phyloP scores from a whole-genome alignment of 2,329 filamentous ascomycete species.

The Colletotrichum tropicale region DNA sequence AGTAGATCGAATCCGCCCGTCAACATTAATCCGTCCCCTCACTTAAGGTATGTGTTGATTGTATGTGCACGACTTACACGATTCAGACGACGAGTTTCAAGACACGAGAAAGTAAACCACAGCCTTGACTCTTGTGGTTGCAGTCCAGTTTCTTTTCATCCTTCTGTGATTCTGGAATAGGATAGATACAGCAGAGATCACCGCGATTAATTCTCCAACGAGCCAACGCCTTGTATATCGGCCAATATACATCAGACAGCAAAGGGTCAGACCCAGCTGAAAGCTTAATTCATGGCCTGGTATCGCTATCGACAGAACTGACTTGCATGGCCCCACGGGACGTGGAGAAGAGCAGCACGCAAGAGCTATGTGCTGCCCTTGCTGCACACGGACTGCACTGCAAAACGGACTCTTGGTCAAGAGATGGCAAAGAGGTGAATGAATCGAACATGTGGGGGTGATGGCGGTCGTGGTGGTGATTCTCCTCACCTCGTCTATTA shows the following conservation, averaged over 20 bases:
- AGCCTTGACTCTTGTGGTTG: background rate
- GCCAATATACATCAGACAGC: background rate
- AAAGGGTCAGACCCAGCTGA: background rate
- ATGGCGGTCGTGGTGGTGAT: background rate
- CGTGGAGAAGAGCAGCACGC: background rate
- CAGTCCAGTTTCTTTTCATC: background rate
- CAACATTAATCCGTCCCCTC: background rate
- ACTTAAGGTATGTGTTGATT: background rate
- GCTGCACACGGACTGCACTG: background rate
- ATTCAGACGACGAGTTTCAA: background rate
- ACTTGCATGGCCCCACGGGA: background rate
- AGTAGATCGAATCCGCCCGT: background rate
- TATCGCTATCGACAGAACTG: background rate
- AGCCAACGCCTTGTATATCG: background rate
- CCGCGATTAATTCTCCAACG: background rate
- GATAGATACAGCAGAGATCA: background rate
- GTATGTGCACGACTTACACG: background rate
- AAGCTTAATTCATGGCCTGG: background rate
- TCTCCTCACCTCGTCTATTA: background rate
- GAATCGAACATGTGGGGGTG: slow-evolving; percentile 5
- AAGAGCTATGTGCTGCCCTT: background rate
- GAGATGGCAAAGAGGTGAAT: background rate
- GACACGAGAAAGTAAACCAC: background rate
- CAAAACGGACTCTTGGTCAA: background rate
- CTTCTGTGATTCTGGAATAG: background rate